phyloP scores from a whole-genome alignment of 441 rosid genomes.

The Brassica hybrid region DNA sequence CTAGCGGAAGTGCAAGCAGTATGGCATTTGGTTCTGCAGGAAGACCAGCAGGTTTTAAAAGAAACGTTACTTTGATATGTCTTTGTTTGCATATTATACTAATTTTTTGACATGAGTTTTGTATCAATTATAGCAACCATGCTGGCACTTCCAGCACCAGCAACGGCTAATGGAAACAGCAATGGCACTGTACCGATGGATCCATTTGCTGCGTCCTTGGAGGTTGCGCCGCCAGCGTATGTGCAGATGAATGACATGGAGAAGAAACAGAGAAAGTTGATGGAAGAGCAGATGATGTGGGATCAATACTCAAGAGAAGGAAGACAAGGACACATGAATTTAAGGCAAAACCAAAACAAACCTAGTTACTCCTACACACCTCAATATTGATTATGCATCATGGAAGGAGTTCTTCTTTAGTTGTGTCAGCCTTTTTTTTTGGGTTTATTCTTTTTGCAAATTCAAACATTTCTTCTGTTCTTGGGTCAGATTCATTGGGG shows the following conservation, averaged over 20 bases:
- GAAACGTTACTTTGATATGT: not conserved
- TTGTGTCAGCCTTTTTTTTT: not conserved
- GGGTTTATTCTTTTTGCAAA: slow-evolving; percentile 4
- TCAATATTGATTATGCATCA: slow-evolving; percentile 26
- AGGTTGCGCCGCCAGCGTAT: slow-evolving; percentile 50
- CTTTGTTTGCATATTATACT: not conserved
- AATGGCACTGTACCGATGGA: slow-evolving; percentile 28
- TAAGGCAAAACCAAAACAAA: slow-evolving; percentile 36
- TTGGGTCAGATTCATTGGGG: too few relatives aligned
- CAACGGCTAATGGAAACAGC: slow-evolving; percentile 20
- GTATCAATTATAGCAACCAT: slow-evolving; percentile 29
- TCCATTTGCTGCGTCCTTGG: slow-evolving; percentile 57
- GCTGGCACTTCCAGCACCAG: too few relatives aligned
- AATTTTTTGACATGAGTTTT: slow-evolving; percentile 5
- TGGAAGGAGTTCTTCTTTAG: slow-evolving; percentile 20
- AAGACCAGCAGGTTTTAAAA: slow-evolving; percentile 46
- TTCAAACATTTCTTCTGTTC: slow-evolving; percentile 12
- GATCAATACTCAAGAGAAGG: slow-evolving; percentile 51
- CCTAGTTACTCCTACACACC: slow-evolving; percentile 27
- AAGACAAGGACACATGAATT: slow-evolving; percentile 42
- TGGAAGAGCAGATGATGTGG: slow-evolving; percentile 60
- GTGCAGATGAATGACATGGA: too few relatives aligned
- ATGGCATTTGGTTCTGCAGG: slow-evolving; percentile 59
- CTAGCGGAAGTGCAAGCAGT: slow-evolving; percentile 57
- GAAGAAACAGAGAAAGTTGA: slow-evolving; percentile 49